Base-by-base conservation (phyloP, 495 filamentous ascomycete genomes). In the Aspergillus steynii region DNA sequence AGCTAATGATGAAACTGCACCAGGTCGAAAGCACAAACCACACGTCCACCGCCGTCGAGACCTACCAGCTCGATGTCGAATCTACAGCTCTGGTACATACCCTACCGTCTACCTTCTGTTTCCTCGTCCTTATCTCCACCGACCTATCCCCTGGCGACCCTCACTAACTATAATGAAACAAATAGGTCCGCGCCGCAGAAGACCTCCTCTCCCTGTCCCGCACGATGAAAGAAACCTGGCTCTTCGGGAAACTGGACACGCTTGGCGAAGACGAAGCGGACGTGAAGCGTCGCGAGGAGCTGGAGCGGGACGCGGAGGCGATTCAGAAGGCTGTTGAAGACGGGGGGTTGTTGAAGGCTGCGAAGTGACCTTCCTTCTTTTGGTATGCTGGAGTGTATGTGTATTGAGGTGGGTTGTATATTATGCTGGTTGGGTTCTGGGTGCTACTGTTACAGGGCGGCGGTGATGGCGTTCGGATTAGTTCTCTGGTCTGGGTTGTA, bases 181-280 rank as follows among this genome's bases (percentile, higher is more conserved):
- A 48, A 53, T 45, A 89, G 87, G 79, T 89, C 65, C 84, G 85
- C 50, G 81, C 85, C 12, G 83, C 83, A 9, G 89, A 91, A 71
- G 87, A 91, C 55, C 70, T 89, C 26, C 76, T 89, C 45, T 76
- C 80, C 10, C 67, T 91, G 14, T 88, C 83, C 34, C 81, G 88
- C 14, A 74, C 78, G 6, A 75, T 91, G 76, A 89, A 91, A 71
- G 89, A 91, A 65, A 79, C 84, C n/a, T 91, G 88, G 88, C 75
- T 90, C 28, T 90, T 89, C 65, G 88, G 89, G 15, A 82, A 86
- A 60, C 76, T 91, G n/a, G 75, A 89, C 27, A 88, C 86, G 0
- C 68, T 90, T 8, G 84, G 83, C 25, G 80, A 81, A 65, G 70
- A 78, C 48, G 72, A 78, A 50, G 70, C 73, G 42, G 79, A 81